These are phyloP conservation scores for Trichodelitschia bisporula DNA, from an alignment of 495 filamentous ascomycete species.

Conservation along the genomic window DNA sequence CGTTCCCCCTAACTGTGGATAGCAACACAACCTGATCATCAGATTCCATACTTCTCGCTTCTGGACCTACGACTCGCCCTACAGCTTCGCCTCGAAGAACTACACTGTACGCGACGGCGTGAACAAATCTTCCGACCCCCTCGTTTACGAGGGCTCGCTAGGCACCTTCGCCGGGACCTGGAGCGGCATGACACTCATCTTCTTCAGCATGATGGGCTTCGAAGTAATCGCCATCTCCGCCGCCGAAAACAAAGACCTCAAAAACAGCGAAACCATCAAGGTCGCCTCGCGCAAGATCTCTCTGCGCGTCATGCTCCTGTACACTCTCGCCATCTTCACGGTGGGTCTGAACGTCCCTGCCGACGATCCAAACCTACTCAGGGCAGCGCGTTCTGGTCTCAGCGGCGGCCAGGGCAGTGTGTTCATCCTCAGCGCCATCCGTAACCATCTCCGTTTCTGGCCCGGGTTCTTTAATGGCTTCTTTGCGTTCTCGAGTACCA, in stretches of 20 bases:
- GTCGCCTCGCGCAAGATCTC: slow-evolving; percentile 2
- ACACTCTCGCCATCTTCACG: slow-evolving; percentile 3
- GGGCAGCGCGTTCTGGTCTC: not conserved
- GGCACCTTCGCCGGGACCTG: slow-evolving; percentile 2
- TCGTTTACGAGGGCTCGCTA: not conserved
- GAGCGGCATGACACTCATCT: slow-evolving; percentile 1
- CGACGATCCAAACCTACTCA: slow-evolving; percentile 1
- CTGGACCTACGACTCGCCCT: slow-evolving; percentile 4
- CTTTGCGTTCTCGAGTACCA: slow-evolving; percentile 3
- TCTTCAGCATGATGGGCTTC: slow-evolving; percentile 5
- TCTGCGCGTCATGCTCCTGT: slow-evolving; percentile 3
- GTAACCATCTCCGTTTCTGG: slow-evolving; percentile 2
- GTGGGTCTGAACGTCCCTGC: slow-evolving; percentile 4
- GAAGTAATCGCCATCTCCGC: slow-evolving; percentile 4
- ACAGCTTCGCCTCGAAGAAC: slow-evolving; percentile 1
- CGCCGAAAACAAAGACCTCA: slow-evolving; percentile 3
- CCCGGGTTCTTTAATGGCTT: slow-evolving; percentile 4
- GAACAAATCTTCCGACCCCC: slow-evolving; percentile 1
- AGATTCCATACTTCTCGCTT: slow-evolving; percentile 1
- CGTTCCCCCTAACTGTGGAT: not conserved
- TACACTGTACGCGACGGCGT: slow-evolving; percentile 1
- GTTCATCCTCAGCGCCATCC: slow-evolving; percentile 2
- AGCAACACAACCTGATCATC: not conserved
- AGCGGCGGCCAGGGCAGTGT: slow-evolving; percentile 1
- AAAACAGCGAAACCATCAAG: slow-evolving; percentile 2